phyloP scores from a whole-genome alignment of 2,329 filamentous ascomycete genomes.

The Penicillium sp. region DNA sequence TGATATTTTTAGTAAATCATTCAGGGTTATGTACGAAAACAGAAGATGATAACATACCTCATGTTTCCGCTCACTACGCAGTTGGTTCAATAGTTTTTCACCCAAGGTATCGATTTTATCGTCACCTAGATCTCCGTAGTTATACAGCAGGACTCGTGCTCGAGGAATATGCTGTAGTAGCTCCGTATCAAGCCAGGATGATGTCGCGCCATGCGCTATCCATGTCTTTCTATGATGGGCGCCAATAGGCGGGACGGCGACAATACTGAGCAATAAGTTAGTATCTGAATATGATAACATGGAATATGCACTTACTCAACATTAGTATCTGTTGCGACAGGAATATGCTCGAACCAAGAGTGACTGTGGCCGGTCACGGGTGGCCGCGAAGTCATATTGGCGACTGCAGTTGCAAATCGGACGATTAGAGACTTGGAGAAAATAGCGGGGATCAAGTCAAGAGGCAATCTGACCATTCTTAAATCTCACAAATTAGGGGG shows the following conservation, averaged over 20 bases:
- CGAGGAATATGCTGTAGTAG: constrained; percentile 23
- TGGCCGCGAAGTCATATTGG: constrained; percentile 13
- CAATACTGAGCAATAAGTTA: constrained; percentile 26
- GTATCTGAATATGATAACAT: background rate
- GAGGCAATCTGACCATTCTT: background rate
- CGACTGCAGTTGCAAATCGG: background rate
- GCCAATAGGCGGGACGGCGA: constrained; percentile 39
- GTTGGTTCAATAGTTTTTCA: constrained; percentile 25
- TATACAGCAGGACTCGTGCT: constrained; percentile 32
- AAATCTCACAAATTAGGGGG: constrained; percentile 4
- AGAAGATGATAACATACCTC: constrained; percentile 12
- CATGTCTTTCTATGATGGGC: constrained; percentile 33
- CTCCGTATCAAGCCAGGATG: constrained; percentile 30
- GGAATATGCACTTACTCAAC: constrained; percentile 29
- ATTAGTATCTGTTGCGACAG: constrained; percentile 17
- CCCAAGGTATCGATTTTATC: constrained; percentile 32
- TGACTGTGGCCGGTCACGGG: constrained; percentile 3
- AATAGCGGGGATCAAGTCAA: background rate
- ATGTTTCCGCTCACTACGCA: constrained; percentile 25
- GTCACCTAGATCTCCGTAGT: constrained; percentile 28
- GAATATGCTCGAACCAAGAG: constrained; percentile 19
- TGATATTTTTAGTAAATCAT: background rate
- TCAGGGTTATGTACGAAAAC: background rate
- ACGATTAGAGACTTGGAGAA: background rate
- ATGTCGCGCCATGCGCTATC: constrained; percentile 20